Evolutionary conservation across 78 protist genomes (phyloP).

Genomic region (Protostelium mycophagum): DNA sequence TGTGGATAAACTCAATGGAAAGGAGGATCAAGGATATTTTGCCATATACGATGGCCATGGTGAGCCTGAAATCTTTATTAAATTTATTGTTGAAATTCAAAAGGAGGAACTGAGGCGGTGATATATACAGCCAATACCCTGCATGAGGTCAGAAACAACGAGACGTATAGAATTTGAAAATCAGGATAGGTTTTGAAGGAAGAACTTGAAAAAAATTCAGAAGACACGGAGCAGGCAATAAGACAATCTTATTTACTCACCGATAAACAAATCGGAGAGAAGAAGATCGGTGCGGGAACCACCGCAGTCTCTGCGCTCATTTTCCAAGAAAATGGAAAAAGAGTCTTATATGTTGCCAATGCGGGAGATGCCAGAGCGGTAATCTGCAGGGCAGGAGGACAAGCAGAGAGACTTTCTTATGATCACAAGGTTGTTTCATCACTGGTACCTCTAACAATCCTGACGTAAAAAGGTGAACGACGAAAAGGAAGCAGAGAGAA

Average conservation of each 20-base stretch:
- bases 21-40: slow-evolving; percentile 31
- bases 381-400: slow-evolving; percentile 18
- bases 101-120: slow-evolving; percentile 52
- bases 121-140: slow-evolving; percentile 55
- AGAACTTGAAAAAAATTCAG: slow-evolving; percentile 31
- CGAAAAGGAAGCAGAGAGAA: slow-evolving; percentile 36
- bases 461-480: no score
- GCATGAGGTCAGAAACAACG: slow-evolving; percentile 24
- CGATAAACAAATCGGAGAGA: slow-evolving; percentile 50
- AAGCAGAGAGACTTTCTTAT: slow-evolving; percentile 50
- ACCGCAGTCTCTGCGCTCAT: slow-evolving; percentile 51
- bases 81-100: not conserved
- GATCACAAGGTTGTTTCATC: no score
- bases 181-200: slow-evolving; percentile 12
- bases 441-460: no score
- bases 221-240: slow-evolving; percentile 24
- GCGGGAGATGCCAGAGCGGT: slow-evolving; percentile 75
- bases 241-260: slow-evolving; percentile 31
- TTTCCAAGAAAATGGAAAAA: slow-evolving; percentile 25
- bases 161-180: not conserved
- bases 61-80: not conserved
- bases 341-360: slow-evolving; percentile 46
- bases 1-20: slow-evolving; percentile 41
- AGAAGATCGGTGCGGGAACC: slow-evolving; percentile 45
- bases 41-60: slow-evolving; percentile 71